Evolutionary conservation across 2,329 filamentous ascomycete genomes (phyloP).

Genomic region (Botryosphaeria dothidea): DNA sequence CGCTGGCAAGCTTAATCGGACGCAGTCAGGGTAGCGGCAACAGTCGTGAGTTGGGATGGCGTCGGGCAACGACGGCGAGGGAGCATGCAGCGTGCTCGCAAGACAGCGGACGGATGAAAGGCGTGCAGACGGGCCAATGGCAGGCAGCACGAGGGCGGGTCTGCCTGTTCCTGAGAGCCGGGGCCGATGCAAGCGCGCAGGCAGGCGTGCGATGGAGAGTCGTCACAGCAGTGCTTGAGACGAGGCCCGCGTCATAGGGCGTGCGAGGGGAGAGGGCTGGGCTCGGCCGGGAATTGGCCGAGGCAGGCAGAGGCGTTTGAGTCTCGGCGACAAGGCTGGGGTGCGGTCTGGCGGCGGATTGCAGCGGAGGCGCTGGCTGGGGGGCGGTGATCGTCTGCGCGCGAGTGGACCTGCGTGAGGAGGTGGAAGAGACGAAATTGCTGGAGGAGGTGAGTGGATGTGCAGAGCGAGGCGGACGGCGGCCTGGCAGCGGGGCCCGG

Average conservation of each 20-base stretch:
- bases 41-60: not conserved
- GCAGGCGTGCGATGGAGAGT: not conserved
- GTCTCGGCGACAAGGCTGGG: constrained; percentile 5
- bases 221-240: constrained; percentile 11
- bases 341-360: not conserved
- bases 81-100: not conserved
- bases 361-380: constrained; percentile 4
- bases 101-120: not conserved
- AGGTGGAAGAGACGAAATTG: not conserved
- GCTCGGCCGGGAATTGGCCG: constrained; percentile 6
- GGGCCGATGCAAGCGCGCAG: not conserved
- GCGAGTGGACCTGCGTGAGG: constrained; percentile 16
- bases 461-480: not conserved
- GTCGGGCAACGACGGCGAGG: not conserved
- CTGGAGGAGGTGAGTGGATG: not conserved
- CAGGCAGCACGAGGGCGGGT: not conserved
- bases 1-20: constrained; percentile 1
- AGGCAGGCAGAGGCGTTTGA: not conserved
- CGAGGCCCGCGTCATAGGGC: constrained; percentile 19
- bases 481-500: constrained; percentile 7
- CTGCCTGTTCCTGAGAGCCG: constrained; percentile 10
- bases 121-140: constrained; percentile 2
- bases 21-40: not conserved
- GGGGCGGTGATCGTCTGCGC: constrained; percentile 12
- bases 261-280: constrained; percentile 13